These are phyloP conservation scores for Vicia faba DNA, from an alignment of 306 rosid species.

Conservation along the genomic window DNA sequence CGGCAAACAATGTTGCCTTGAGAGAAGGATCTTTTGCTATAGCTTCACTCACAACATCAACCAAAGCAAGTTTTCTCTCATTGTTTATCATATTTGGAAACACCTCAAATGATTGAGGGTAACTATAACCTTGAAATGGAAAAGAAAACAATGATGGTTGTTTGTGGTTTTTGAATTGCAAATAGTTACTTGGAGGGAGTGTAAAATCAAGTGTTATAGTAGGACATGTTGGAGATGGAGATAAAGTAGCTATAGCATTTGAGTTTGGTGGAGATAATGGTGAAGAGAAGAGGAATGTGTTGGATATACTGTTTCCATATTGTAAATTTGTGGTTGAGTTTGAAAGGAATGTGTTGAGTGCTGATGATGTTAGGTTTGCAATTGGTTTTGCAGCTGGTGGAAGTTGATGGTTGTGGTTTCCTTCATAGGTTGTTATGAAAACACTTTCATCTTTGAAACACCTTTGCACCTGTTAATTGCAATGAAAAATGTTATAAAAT, in stretches of 20 bases:
- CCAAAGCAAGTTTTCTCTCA: constrained; percentile 39
- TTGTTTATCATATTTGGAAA: constrained; percentile 16
- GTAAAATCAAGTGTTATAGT: constrained; percentile 50
- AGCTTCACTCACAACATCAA: constrained; percentile 45
- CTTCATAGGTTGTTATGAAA: constrained; percentile 52
- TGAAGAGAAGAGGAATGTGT: constrained; percentile 37
- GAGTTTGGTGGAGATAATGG: constrained; percentile 23
- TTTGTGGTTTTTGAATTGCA: constrained; percentile 40
- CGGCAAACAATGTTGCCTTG: constrained; percentile 38
- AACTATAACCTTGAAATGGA: constrained; percentile 30
- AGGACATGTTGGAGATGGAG: constrained; percentile 44
- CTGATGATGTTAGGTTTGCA: constrained; percentile 47
- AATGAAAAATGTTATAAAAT: background rate
- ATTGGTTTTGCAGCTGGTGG: constrained; percentile 43
- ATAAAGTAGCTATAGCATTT: constrained; percentile 41
- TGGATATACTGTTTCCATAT: background rate
- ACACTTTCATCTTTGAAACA: constrained; percentile 46
- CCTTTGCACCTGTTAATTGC: constrained; percentile 48
- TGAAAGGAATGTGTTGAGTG: constrained; percentile 43
- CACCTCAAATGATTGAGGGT: constrained; percentile 25
- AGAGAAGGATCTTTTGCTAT: constrained; percentile 44
- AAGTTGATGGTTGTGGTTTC: constrained; percentile 52
- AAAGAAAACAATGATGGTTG: constrained; percentile 30
- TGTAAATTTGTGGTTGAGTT: constrained; percentile 36
- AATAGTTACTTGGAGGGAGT: constrained; percentile 15